Evolutionary conservation across 2,329 filamentous ascomycete species (phyloP).

Genomic region (Sporothrix variecibatus): DNA sequence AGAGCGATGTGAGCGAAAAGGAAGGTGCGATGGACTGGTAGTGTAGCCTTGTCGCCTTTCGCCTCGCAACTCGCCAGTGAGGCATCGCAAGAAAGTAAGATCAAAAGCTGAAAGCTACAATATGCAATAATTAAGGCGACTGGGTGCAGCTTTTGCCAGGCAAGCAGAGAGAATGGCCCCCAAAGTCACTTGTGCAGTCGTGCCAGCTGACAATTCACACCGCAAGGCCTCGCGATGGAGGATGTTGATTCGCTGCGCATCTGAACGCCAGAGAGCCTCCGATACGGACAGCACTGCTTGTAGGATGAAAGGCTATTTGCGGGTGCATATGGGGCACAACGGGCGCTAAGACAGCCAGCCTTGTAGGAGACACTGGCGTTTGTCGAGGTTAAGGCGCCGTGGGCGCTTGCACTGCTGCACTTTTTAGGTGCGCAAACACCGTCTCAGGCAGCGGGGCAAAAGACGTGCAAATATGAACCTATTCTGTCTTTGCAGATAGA

Average conservation of each 20-base stretch:
- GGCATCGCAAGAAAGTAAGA: neutral
- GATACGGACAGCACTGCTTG: neutral
- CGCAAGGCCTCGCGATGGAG: neutral
- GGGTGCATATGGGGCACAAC: neutral
- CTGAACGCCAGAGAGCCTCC: neutral
- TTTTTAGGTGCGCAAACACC: neutral
- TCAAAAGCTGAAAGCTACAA: neutral
- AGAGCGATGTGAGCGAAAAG: neutral
- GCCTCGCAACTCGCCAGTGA: neutral
- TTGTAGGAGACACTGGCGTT: neutral
- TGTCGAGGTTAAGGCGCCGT: neutral
- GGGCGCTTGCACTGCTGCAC: neutral
- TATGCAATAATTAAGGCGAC: neutral
- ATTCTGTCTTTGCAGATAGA: neutral
- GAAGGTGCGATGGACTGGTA: neutral
- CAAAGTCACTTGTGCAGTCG: neutral
- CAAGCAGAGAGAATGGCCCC: neutral
- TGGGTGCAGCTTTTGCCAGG: neutral
- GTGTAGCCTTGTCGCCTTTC: neutral
- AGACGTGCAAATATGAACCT: neutral
- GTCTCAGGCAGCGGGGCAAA: neutral
- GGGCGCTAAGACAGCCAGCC: conserved; percentile 15
- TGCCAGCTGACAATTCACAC: neutral
- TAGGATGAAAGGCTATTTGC: neutral
- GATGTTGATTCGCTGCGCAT: neutral